These are phyloP conservation scores for Cymbopogon citratus DNA, from an alignment of 176 grass and related monocot genomes.

Conservation along the genomic window DNA sequence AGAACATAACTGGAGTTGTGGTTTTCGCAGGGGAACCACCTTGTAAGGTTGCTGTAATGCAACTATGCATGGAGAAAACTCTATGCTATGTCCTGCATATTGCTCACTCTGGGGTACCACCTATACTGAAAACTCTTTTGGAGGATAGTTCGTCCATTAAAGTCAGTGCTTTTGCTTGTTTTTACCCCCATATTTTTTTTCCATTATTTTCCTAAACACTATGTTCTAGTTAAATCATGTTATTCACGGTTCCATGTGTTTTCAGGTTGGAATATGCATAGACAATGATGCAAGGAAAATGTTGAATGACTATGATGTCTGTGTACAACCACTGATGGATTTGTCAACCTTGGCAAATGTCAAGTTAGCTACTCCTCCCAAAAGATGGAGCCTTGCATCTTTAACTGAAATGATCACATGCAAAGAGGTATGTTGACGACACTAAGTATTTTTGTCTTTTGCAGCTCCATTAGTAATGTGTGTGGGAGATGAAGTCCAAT, in stretches of 20 bases:
- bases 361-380: constrained; percentile 46
- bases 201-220: background rate
- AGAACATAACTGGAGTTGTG: background rate
- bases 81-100: constrained; percentile 81
- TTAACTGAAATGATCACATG: constrained; percentile 81
- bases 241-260: background rate
- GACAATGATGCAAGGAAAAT: constrained; percentile 78
- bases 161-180: constrained; percentile 35
- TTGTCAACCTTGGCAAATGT: constrained; percentile 73
- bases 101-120: constrained; percentile 74
- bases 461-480: background rate
- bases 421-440: constrained; percentile 54
- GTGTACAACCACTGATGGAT: constrained; percentile 69
- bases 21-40: constrained; percentile 52
- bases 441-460: background rate
- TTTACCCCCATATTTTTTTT: background rate
- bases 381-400: constrained; percentile 75
- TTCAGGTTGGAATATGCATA: constrained; percentile 88
- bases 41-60: constrained; percentile 91
- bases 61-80: constrained; percentile 72
- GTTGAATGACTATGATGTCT: constrained; percentile 63
- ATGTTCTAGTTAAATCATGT: background rate
- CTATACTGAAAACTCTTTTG: constrained; percentile 61
- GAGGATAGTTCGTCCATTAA: constrained; percentile 74
- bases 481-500: background rate